A percentile compares a stretch with the other conserved stretches of the same genome.
Evolutionary conservation across 768 basidiomycete species (phyloP).

Genomic region (Crucibulum laeve): DNA sequence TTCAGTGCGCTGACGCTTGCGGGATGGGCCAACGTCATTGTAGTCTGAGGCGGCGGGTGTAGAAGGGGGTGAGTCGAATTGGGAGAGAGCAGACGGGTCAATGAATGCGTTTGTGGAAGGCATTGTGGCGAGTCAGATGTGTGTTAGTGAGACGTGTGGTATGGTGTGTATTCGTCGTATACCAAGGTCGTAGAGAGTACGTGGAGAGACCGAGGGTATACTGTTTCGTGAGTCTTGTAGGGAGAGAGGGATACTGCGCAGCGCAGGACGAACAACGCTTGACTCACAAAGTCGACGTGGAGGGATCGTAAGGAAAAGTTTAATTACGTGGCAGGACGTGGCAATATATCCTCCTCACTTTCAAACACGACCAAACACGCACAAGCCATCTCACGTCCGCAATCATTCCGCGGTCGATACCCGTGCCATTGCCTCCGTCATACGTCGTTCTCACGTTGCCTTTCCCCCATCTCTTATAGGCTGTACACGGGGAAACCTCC

Average conservation of each 20-base stretch:
- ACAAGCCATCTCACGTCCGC: too few relatives aligned
- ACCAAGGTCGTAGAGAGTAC: slow-evolving; percentile 6
- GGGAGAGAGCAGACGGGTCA: slow-evolving; percentile 28
- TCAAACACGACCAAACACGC: slow-evolving; percentile 10
- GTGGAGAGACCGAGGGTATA: slow-evolving; percentile 5
- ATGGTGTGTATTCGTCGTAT: background rate
- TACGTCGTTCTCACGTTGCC: too few relatives aligned
- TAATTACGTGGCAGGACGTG: slow-evolving; percentile 19
- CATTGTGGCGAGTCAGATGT: background rate
- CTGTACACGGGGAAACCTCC: too few relatives aligned
- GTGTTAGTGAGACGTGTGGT: background rate
- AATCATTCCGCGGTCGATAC: too few relatives aligned
- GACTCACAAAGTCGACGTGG: slow-evolving; percentile 33
- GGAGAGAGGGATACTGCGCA: slow-evolving; percentile 23
- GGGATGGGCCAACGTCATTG: slow-evolving; percentile 44
- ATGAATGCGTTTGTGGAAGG: slow-evolving; percentile 13
- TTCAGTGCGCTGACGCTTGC: slow-evolving; percentile 68
- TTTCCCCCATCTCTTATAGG: too few relatives aligned
- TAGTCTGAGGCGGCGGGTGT: slow-evolving; percentile 14
- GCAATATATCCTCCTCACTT: slow-evolving; percentile 10
- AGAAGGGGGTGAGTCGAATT: slow-evolving; percentile 20
- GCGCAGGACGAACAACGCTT: slow-evolving; percentile 33
- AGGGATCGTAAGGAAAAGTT: slow-evolving; percentile 18
- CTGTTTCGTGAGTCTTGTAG: slow-evolving; percentile 8
- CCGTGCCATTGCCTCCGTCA: too few relatives aligned